Base-by-base conservation (phyloP, 352 stramenopile species). In the Aphanomyces euteiches region DNA sequence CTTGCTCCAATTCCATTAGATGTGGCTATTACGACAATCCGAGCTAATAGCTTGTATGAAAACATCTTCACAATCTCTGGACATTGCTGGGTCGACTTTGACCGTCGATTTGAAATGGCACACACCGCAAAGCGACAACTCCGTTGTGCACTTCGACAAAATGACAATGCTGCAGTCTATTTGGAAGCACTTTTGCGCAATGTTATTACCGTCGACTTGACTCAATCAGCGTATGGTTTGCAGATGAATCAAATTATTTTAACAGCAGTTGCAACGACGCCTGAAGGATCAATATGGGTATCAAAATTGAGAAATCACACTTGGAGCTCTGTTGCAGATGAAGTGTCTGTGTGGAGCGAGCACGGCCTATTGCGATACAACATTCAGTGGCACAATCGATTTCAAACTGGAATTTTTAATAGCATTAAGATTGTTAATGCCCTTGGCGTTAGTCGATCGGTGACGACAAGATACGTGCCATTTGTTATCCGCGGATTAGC, bases 81-180 rank as follows among this genome's bases (percentile, higher is more conserved):
- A 37, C 59, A 69, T 37, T 69, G 63, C 45, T 69, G 63, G 63
- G 63, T 69, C 37, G 63, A 69, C 17, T 60, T 69, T 21, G 45
- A 57, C n/a, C 41, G 45, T 19, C 63, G 63, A 10, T 69, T 50
- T n/a, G 43, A 65, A 37, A 8, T 69, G 10, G 63, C 63, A 6
- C 63, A 69, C 19, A 69, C 63, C 15, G 47, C 50, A 10, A 39
- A 15, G 7, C 63, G 63, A 3, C 63, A 69, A 60, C 17, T 10
- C 5, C 63, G 63, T 15, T 69, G 63, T 41, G 28, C 7, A 8
- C 7, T 36, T 21, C 6, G 36, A 6, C 8, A 36, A 5, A 2
- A 28, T 28, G 28, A 41, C 13, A 69, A 69, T n/a, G 45, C 37
- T 10, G 63, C 63, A 10, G 39, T 69, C 13, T 59, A 69, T 37